A percentile compares a stretch with the other conserved stretches of the same genome.
phyloP scores from a whole-genome alignment of 116 monocot genomes.

The Dioscorea cayenensis region DNA sequence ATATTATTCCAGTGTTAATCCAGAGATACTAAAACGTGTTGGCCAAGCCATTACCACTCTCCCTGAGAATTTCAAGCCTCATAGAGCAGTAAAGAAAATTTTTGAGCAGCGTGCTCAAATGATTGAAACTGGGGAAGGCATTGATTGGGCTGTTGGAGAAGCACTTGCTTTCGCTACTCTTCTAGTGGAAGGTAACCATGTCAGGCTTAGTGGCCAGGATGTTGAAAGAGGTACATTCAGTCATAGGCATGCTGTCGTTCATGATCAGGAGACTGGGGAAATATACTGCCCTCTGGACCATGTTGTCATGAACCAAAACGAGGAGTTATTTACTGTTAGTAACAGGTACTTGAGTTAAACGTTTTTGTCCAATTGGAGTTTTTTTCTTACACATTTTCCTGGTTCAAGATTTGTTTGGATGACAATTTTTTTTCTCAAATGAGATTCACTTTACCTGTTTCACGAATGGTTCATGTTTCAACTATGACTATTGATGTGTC shows the following conservation, averaged over 20 bases:
- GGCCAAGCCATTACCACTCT: neutral
- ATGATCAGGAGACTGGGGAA: conserved; percentile 1
- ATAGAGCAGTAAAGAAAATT: neutral
- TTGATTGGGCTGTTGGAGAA: neutral
- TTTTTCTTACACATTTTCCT: neutral
- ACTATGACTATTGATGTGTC: too few species aligned
- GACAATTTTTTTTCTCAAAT: too few species aligned
- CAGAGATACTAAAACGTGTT: neutral
- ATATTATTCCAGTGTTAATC: neutral
- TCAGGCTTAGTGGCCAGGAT: neutral
- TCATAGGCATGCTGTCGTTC: conserved; percentile 1
- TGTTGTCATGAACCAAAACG: neutral
- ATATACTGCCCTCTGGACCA: conserved; percentile 1
- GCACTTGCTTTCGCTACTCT: conserved; percentile 1
- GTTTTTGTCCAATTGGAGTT: neutral
- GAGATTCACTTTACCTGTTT: too few species aligned
- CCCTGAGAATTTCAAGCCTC: conserved; percentile 1
- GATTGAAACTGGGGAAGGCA: conserved; percentile 1
- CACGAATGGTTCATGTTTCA: too few species aligned
- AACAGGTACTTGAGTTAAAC: neutral
- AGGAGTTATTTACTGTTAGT: conserved; percentile 2
- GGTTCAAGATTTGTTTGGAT: too few species aligned
- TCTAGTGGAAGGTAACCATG: neutral
- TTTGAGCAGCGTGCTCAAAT: conserved; percentile 1
- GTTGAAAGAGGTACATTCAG: neutral